phyloP scores from a whole-genome alignment of 257 asterid species.

The Petunia secreta region DNA sequence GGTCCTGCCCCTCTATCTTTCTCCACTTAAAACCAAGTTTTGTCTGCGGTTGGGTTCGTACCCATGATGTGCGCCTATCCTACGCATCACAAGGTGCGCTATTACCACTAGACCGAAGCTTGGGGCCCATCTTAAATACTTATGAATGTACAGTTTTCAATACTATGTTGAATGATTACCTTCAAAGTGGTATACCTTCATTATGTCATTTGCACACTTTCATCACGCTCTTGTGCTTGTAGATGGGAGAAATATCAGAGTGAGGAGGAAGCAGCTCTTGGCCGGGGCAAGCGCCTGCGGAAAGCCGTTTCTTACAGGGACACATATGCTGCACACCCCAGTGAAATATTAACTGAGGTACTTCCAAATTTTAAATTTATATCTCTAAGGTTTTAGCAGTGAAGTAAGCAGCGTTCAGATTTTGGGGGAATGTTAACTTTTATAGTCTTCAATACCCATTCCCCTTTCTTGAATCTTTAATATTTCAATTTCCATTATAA shows the following conservation, averaged over 20 bases:
- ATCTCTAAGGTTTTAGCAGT: slow-evolving; percentile 12
- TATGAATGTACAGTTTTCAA: neutral
- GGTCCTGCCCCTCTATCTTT: too few relatives aligned
- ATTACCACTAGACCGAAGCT: too few relatives aligned
- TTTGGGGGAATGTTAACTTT: neutral
- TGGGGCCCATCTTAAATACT: neutral
- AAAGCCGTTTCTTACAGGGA: slow-evolving; percentile 93
- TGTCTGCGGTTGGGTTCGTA: too few relatives aligned
- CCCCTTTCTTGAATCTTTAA: neutral
- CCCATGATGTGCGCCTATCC: too few relatives aligned
- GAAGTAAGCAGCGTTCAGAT: neutral
- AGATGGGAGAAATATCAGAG: slow-evolving; percentile 93
- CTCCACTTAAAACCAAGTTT: too few relatives aligned
- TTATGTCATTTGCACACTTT: slow-evolving; percentile 9
- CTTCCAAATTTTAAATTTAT: slow-evolving; percentile 16
- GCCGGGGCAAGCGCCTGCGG: slow-evolving; percentile 97
- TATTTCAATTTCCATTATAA: neutral
- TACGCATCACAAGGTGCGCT: too few relatives aligned
- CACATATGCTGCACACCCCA: slow-evolving; percentile 71
- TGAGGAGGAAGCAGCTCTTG: slow-evolving; percentile 98
- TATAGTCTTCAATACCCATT: neutral
- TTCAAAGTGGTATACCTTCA: slow-evolving; percentile 19
- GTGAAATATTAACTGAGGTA: slow-evolving; percentile 69
- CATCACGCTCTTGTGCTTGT: slow-evolving; percentile 37
- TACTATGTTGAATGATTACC: slow-evolving; percentile 10